Conservation (phyloP, 106 monocot genomes). For the Cymbidium sinense region DNA sequence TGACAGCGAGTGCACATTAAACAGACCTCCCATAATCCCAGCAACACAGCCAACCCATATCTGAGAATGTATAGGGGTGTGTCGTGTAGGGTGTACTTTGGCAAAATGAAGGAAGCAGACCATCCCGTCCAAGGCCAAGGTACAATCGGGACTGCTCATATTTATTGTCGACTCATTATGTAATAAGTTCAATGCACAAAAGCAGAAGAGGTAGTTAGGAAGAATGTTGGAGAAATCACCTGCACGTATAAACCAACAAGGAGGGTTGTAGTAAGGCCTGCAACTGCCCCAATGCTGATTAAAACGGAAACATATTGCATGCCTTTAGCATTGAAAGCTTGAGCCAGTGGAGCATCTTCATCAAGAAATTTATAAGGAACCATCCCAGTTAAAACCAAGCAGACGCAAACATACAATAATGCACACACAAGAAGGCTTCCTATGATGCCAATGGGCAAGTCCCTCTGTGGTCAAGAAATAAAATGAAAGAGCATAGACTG, state of each 20-base stretch:
- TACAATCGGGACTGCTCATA: constrained; percentile 78
- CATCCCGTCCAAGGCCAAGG: constrained; percentile 96
- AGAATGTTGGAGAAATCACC: constrained; percentile 26
- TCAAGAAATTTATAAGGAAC: constrained; percentile 76
- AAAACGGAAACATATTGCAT: constrained; percentile 78
- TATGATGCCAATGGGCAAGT: constrained; percentile 93
- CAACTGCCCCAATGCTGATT: constrained; percentile 94
- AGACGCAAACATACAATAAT: constrained; percentile 70
- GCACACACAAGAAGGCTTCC: constrained; percentile 79
- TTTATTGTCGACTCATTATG: neutral
- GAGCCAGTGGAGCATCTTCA: constrained; percentile 93
- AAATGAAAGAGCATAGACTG: neutral
- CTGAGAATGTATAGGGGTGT: constrained; percentile 90
- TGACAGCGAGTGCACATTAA: constrained; percentile 83
- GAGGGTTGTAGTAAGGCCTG: constrained; percentile 91
- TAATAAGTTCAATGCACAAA: neutral
- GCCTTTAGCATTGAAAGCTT: constrained; percentile 89
- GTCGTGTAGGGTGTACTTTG: constrained; percentile 68
- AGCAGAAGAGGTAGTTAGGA: neutral
- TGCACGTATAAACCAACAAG: constrained; percentile 96
- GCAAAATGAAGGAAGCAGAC: constrained; percentile 82
- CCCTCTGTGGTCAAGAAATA: constrained; percentile 45
- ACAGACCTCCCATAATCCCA: constrained; percentile 69
- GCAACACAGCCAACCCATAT: constrained; percentile 91
- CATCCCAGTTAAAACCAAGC: constrained; percentile 98